Percentiles rank a stretch among this genome's conserved stretches.
Evolutionary conservation across 1,284 basidiomycete species (phyloP).

Genomic region (Tetrapyrgos nigripes): DNA sequence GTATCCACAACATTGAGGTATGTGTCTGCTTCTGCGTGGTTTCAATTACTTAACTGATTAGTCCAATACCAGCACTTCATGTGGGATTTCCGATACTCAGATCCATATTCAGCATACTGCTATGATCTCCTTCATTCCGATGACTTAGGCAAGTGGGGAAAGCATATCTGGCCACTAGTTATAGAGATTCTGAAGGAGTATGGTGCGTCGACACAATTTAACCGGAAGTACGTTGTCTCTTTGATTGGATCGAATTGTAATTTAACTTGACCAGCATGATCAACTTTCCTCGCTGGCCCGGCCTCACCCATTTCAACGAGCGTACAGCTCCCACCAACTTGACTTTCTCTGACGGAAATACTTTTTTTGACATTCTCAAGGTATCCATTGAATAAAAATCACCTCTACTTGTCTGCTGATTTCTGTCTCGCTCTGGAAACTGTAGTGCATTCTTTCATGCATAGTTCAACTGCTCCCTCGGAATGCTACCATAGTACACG

Average conservation of each 20-base stretch:
- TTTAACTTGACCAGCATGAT: slow-evolving; percentile 18
- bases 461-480: slow-evolving; percentile 28
- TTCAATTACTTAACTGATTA: too few relatives aligned
- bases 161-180: slow-evolving; percentile 25
- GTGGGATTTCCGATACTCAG: slow-evolving; percentile 18
- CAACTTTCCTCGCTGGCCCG: slow-evolving; percentile 23
- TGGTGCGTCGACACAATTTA: slow-evolving; percentile 11
- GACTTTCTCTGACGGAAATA: slow-evolving; percentile 27
- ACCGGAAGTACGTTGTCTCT: slow-evolving; percentile 15
- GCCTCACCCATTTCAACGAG: slow-evolving; percentile 27
- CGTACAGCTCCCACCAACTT: slow-evolving; percentile 22
- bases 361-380: slow-evolving; percentile 29
- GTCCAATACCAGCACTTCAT: slow-evolving; percentile 17
- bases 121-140: slow-evolving; percentile 28
- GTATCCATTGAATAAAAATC: background rate
- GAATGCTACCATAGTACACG: slow-evolving; percentile 27
- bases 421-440: background rate
- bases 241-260: background rate
- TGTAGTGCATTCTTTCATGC: slow-evolving; percentile 27
- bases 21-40: background rate
- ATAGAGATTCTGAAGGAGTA: slow-evolving; percentile 9
- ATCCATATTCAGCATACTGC: slow-evolving; percentile 19
- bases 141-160: slow-evolving; percentile 26
- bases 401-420: background rate
- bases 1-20: slow-evolving; percentile 30